Evolutionary conservation across 371 early-diverging fungal genomes (phyloP), one percentile per base, ranked within the genome.

Genomic region (Choanephora cucurbitarum): DNA sequence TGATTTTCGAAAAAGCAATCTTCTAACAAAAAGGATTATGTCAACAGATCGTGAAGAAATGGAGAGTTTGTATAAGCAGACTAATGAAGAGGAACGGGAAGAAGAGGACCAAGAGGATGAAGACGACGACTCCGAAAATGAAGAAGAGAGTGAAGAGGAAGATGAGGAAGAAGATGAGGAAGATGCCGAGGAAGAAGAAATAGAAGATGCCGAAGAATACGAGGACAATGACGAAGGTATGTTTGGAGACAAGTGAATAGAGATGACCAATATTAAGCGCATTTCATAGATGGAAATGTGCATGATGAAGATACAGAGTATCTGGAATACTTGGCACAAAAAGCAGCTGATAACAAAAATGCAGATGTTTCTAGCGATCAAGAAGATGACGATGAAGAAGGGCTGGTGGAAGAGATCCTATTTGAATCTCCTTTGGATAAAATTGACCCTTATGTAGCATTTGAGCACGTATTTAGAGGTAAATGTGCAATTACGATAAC

Each of bases 391-490:
- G 80, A 87, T n/a, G 87, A 85, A 19, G 57, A 52, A 28, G 82
- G 84, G 24, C 80, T 92, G 43, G 84, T 88, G 48, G 94, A 94
- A 69, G 94, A 93, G 59, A 74, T 88, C 17, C 66, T 85, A 44
- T 89, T 90, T 52, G 91, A 90, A 56, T 91, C 93, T 5, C 93
- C 93, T 21, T 77, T 95, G 61, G 96, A 96, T 62, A 75, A 82
- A 49, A 69, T 96, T 44, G 89, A 96, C 60, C 88, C 90, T 9
- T 94, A 93, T 69, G 64, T 86, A 39, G 77, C 79, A 51, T 90
- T 95, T 68, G 83, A 84, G 53, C 18, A 37, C 3, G 37, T 37
- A 2, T 37, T 28, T 7, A 28, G 28, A 28, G 7, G 28, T n/a
- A n/a, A n/a, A n/a, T n/a, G n/a, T n/a, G n/a, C n/a, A n/a, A n/a